These are phyloP conservation scores for Monilinia polystroma DNA, from an alignment of 2,329 filamentous ascomycete genomes.

Conservation along the genomic window DNA sequence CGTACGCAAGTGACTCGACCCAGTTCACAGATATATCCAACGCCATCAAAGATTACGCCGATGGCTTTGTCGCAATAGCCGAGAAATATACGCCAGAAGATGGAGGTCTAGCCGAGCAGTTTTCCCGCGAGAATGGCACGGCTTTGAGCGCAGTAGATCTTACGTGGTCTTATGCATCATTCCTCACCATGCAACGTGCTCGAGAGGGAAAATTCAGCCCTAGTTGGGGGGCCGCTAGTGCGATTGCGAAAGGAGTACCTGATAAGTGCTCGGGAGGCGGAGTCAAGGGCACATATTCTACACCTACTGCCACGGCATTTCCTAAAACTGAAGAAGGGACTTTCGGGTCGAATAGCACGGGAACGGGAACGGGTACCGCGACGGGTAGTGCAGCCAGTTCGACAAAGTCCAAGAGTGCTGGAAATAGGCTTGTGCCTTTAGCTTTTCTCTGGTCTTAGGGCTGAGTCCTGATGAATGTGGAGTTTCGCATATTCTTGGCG, in stretches of 20 bases:
- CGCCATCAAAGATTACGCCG: constrained; percentile 62
- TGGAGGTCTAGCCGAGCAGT: constrained; percentile 67
- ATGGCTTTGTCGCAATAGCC: constrained; percentile 52
- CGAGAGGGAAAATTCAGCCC: constrained; percentile 53
- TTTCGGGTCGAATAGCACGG: constrained; percentile 4
- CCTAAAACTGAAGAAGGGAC: constrained; percentile 14
- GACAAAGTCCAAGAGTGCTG: constrained; percentile 13
- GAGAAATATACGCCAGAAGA: constrained; percentile 52
- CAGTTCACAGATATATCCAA: constrained; percentile 49
- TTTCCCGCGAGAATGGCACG: constrained; percentile 51
- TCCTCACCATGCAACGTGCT: constrained; percentile 60
- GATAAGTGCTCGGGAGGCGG: constrained; percentile 13
- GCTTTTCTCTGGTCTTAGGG: neutral
- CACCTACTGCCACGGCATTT: neutral
- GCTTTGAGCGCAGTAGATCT: constrained; percentile 64
- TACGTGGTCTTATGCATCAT: constrained; percentile 71
- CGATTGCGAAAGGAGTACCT: constrained; percentile 37
- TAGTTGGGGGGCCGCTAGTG: constrained; percentile 52
- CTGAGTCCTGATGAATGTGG: too few relatives aligned
- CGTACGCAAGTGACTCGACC: constrained; percentile 61
- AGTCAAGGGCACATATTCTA: neutral
- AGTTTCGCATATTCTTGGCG: neutral
- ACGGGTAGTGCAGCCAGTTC: constrained; percentile 8
- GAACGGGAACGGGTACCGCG: neutral
- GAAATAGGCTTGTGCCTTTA: constrained; percentile 8